Percentiles rank a stretch among this genome's conserved stretches.
Conservation (phyloP, 139 green algal species). For the Closterium sp. region DNA sequence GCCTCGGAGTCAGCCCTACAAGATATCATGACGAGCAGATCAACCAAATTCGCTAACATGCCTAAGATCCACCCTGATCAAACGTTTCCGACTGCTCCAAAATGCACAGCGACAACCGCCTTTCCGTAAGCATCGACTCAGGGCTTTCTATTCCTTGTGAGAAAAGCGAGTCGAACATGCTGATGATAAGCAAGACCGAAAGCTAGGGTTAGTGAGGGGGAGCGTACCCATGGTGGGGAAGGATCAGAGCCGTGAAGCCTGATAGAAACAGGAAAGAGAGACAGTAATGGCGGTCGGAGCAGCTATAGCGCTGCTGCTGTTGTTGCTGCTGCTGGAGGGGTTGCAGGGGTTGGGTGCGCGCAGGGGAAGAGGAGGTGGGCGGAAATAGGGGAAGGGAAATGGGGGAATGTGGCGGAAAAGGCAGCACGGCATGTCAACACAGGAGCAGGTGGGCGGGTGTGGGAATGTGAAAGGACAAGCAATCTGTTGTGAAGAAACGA, state of each 20-base stretch:
- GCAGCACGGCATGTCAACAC: too few relatives aligned
- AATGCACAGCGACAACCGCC: not conserved
- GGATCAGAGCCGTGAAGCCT: not conserved
- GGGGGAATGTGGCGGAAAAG: too few relatives aligned
- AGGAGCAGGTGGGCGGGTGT: too few relatives aligned
- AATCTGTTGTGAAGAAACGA: too few relatives aligned
- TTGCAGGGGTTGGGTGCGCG: too few relatives aligned
- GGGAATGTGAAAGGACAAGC: too few relatives aligned
- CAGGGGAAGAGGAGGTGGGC: too few relatives aligned
- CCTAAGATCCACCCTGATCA: not conserved
- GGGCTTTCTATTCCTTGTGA: not conserved
- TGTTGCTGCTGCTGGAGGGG: too few relatives aligned
- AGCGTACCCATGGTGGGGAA: not conserved
- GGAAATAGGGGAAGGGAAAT: too few relatives aligned
- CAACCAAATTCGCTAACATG: not conserved
- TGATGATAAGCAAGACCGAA: not conserved
- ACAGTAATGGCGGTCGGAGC: not conserved
- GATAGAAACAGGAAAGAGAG: conserved; percentile 11
- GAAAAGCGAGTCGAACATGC: not conserved
- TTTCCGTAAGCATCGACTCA: not conserved
- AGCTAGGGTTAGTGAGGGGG: not conserved
- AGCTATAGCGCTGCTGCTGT: not conserved
- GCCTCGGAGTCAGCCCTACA: not conserved
- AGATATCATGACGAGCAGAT: not conserved
- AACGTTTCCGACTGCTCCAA: not conserved